These are phyloP conservation scores for Populus euphratica DNA, from an alignment of 345 rosid genomes.

Conservation along the genomic window DNA sequence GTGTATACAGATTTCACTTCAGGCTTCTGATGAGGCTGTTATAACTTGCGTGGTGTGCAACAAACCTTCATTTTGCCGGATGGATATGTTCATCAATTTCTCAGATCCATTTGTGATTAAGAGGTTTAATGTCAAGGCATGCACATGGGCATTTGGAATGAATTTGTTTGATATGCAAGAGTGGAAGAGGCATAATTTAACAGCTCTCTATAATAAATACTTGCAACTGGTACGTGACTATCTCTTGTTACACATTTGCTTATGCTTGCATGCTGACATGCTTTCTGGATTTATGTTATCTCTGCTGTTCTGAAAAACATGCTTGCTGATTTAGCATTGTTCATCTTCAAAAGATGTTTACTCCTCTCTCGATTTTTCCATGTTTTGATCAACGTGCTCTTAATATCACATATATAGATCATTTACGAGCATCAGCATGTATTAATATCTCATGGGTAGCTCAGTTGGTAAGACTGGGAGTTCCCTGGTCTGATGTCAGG, in stretches of 20 bases:
- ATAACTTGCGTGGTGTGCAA: background rate
- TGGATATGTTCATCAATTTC: constrained; percentile 29
- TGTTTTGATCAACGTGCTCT: background rate
- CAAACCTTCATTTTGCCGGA: constrained; percentile 18
- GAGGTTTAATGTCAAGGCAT: constrained; percentile 19
- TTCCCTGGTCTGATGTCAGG: background rate
- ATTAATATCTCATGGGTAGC: background rate
- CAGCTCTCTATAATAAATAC: constrained; percentile 35
- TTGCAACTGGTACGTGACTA: constrained; percentile 58
- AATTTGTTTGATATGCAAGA: constrained; percentile 29
- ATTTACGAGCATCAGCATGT: background rate
- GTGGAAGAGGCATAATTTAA: constrained; percentile 28
- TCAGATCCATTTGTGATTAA: constrained; percentile 25
- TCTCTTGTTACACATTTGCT: constrained; percentile 2
- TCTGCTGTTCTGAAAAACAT: background rate
- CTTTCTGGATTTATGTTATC: background rate
- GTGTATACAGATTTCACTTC: too few relatives aligned
- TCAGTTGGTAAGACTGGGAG: too few relatives aligned
- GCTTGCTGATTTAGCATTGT: background rate
- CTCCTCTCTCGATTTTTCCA: background rate
- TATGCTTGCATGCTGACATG: background rate
- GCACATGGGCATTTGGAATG: constrained; percentile 38
- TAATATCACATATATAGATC: background rate
- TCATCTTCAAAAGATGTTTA: background rate
- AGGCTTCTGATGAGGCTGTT: background rate